Percentiles rank a stretch among this genome's conserved stretches.
phyloP scores from a whole-genome alignment of 495 filamentous ascomycete genomes.

The Aspergillus sparsus region DNA sequence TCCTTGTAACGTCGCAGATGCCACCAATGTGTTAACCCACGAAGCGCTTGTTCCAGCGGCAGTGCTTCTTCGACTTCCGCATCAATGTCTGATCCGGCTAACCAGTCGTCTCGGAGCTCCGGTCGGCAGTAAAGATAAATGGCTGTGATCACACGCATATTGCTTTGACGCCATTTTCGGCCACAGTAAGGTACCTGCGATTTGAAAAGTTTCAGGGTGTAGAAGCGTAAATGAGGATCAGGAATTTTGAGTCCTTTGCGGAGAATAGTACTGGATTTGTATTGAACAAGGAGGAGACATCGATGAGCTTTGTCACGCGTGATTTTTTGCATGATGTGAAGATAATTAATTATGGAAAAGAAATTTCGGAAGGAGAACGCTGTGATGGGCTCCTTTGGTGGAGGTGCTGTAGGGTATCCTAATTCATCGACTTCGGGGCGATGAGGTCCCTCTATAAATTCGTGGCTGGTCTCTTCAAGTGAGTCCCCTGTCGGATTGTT shows the following conservation, averaged over 20 bases:
- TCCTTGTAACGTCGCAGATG: conserved; percentile 80
- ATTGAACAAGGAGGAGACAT: conserved; percentile 88
- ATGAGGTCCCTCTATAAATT: conserved; percentile 37
- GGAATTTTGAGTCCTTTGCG: conserved; percentile 89
- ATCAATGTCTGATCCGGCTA: conserved; percentile 87
- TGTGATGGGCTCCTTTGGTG: conserved; percentile 79
- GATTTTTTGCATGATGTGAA: conserved; percentile 95
- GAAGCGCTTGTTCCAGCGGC: conserved; percentile 84
- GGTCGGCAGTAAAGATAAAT: conserved; percentile 92
- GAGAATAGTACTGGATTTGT: conserved; percentile 87
- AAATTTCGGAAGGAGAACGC: conserved; percentile 92
- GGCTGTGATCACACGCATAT: conserved; percentile 98
- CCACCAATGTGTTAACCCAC: conserved; percentile 89
- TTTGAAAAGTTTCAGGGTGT: conserved; percentile 97
- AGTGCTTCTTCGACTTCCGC: conserved; percentile 89
- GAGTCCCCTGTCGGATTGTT: conserved; percentile 29
- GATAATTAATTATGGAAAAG: conserved; percentile 88
- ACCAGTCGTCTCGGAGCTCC: conserved; percentile 93
- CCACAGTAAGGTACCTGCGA: conserved; percentile 97
- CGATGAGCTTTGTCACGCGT: conserved; percentile 93
- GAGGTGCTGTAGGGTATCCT: conserved; percentile 64
- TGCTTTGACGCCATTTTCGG: conserved; percentile 94
- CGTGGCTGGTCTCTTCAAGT: conserved; percentile 38
- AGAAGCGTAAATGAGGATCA: conserved; percentile 81
- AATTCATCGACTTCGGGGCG: conserved; percentile 88